Evolutionary conservation across 2,329 filamentous ascomycete genomes (phyloP).

Genomic region (Hypoxylon rubiginosum): DNA sequence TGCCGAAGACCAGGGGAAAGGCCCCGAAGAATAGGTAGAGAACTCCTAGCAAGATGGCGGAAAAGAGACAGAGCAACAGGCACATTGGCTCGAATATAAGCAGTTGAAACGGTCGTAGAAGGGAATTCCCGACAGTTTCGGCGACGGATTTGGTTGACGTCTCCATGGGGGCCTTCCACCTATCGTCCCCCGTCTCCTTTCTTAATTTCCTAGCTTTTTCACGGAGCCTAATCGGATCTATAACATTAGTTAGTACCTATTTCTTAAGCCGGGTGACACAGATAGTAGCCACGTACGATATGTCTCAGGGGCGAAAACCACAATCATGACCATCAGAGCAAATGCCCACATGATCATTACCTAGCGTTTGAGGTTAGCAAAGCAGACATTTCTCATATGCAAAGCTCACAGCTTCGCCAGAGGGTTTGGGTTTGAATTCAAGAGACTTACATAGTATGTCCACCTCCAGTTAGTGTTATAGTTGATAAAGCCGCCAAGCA

Average conservation of each 20-base stretch:
- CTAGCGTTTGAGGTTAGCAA: slow-evolving; percentile 40
- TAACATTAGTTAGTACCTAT: slow-evolving; percentile 56
- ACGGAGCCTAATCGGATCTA: slow-evolving; percentile 76
- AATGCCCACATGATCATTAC: slow-evolving; percentile 84
- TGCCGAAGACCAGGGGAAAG: slow-evolving; percentile 82
- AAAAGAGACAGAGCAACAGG: slow-evolving; percentile 83
- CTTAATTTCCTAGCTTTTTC: slow-evolving; percentile 78
- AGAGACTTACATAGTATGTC: slow-evolving; percentile 76
- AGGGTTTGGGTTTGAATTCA: neutral
- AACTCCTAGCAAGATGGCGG: slow-evolving; percentile 87
- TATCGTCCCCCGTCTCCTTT: slow-evolving; percentile 80
- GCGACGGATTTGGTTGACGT: slow-evolving; percentile 76
- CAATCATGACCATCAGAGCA: slow-evolving; percentile 72
- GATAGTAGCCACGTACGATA: slow-evolving; percentile 70
- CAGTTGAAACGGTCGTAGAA: slow-evolving; percentile 82
- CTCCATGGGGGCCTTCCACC: slow-evolving; percentile 84
- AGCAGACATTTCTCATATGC: neutral
- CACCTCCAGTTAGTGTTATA: slow-evolving; percentile 80
- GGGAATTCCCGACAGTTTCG: slow-evolving; percentile 69
- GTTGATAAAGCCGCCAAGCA: slow-evolving; percentile 86
- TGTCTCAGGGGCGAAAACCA: slow-evolving; percentile 86
- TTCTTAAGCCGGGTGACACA: neutral
- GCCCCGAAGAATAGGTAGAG: slow-evolving; percentile 93
- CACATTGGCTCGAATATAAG: slow-evolving; percentile 88
- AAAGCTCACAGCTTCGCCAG: neutral